Conservation (phyloP, 2,329 filamentous ascomycete species). For the Pseudomassariella vexata region DNA sequence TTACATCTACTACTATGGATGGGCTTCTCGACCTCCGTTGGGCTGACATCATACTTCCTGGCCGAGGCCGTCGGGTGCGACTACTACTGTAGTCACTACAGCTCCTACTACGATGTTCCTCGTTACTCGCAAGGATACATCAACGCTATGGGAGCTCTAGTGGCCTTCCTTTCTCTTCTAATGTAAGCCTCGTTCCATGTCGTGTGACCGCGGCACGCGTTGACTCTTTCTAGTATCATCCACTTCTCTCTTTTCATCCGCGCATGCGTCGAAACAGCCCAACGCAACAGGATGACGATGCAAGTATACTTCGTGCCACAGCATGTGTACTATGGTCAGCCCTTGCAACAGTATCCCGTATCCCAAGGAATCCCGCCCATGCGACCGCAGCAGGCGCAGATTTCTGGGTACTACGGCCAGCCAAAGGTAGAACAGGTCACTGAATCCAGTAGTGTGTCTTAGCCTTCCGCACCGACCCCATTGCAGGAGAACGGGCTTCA, state of each 20-base stretch:
- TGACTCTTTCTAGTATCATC: slow-evolving; percentile 13
- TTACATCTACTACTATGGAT: slow-evolving; percentile 18
- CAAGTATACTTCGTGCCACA: slow-evolving; percentile 2
- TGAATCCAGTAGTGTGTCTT: too few species aligned
- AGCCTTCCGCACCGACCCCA: too few species aligned
- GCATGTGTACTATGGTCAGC: slow-evolving; percentile 1
- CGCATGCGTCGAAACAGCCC: slow-evolving; percentile 13
- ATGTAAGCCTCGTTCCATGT: slow-evolving; percentile 10
- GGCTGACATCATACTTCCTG: slow-evolving; percentile 11
- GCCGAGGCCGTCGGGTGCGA: slow-evolving; percentile 8
- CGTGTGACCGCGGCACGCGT: slow-evolving; percentile 1
- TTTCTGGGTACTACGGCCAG: slow-evolving; percentile 4
- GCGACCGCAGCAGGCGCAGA: slow-evolving; percentile 4
- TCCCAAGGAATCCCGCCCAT: slow-evolving; percentile 1
- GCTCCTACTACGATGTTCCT: slow-evolving; percentile 9
- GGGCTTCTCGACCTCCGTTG: slow-evolving; percentile 10
- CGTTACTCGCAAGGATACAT: slow-evolving; percentile 9
- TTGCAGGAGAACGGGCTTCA: too few species aligned
- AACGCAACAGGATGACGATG: slow-evolving; percentile 6
- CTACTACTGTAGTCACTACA: slow-evolving; percentile 7
- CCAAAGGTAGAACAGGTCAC: too few species aligned
- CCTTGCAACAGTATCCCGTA: slow-evolving; percentile 1
- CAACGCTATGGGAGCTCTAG: slow-evolving; percentile 4
- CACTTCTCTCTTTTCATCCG: slow-evolving; percentile 18
- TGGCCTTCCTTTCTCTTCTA: slow-evolving; percentile 6